Evolutionary conservation across 225 moss, liverwort and hornwort genomes (phyloP).

Genomic region (Rhytidiadelphus loreus): DNA sequence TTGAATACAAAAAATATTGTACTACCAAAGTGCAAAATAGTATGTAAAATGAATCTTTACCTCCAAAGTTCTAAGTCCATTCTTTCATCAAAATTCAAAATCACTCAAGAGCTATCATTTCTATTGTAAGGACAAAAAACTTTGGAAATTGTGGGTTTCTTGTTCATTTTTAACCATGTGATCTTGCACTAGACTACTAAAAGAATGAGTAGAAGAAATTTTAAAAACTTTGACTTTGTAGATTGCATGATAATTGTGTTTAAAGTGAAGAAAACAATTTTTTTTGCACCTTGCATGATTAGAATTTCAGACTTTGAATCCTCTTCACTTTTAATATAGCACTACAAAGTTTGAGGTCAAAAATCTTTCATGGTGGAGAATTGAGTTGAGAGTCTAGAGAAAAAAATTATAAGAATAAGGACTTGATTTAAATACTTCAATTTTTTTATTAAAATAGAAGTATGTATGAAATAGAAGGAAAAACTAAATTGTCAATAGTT

Average conservation of each 20-base stretch:
- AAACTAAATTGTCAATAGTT: accelerated
- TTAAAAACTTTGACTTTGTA: accelerated
- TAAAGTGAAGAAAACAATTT: too few species aligned
- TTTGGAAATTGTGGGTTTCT: not conserved
- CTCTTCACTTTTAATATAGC: too few species aligned
- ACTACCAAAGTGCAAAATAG: not conserved
- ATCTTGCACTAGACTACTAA: not conserved
- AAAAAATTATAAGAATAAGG: too few species aligned
- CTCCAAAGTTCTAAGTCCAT: not conserved
- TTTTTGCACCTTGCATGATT: too few species aligned
- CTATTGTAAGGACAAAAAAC: not conserved
- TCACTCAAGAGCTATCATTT: too few species aligned
- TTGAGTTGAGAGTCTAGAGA: not conserved
- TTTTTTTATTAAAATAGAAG: too few species aligned
- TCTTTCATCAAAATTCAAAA: not conserved
- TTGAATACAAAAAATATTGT: not conserved
- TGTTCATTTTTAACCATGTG: not conserved
- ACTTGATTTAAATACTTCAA: not conserved
- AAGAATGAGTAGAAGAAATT: not conserved
- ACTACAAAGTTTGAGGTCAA: too few species aligned
- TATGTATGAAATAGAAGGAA: not conserved
- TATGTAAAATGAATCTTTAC: not conserved
- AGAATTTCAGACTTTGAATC: too few species aligned
- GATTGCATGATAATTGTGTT: too few species aligned
- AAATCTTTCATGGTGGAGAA: not conserved